phyloP scores from a whole-genome alignment of 2,329 filamentous ascomycete genomes.

The Myriosclerotinia scirpicola region DNA sequence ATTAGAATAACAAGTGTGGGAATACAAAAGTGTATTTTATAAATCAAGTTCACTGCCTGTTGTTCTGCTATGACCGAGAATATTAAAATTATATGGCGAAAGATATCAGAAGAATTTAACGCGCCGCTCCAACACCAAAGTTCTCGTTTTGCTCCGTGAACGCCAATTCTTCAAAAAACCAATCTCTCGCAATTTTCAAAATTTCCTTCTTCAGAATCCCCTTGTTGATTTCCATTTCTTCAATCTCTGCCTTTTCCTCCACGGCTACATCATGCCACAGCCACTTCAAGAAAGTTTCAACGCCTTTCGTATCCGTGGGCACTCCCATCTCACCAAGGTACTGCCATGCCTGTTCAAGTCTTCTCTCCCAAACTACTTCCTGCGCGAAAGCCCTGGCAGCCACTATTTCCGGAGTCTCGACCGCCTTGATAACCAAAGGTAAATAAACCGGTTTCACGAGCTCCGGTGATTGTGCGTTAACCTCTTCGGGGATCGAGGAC shows the following conservation, averaged over 20 bases:
- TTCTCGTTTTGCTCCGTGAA: slow-evolving; percentile 2
- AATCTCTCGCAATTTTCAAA: not conserved
- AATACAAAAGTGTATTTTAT: not conserved
- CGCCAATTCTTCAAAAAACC: slow-evolving; percentile 9
- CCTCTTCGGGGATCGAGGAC: not conserved
- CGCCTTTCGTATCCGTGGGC: not conserved
- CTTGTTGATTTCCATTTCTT: not conserved
- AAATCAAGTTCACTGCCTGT: not conserved
- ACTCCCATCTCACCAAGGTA: not conserved
- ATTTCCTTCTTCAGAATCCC: not conserved
- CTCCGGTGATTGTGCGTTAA: not conserved
- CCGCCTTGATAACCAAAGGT: not conserved
- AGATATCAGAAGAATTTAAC: not conserved
- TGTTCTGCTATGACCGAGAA: not conserved
- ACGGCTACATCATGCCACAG: slow-evolving; percentile 1
- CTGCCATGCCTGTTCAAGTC: slow-evolving; percentile 30
- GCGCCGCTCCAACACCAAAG: not conserved
- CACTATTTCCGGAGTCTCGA: slow-evolving; percentile 2
- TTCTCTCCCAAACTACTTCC: slow-evolving; percentile 25
- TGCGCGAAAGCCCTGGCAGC: slow-evolving; percentile 27
- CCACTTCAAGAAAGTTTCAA: not conserved
- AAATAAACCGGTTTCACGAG: not conserved
- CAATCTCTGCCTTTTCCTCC: slow-evolving; percentile 9
- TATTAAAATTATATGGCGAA: not conserved
- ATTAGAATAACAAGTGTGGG: too few species aligned